phyloP scores from a whole-genome alignment of 371 early-diverging fungal genomes.

The Mortierella sp. region DNA sequence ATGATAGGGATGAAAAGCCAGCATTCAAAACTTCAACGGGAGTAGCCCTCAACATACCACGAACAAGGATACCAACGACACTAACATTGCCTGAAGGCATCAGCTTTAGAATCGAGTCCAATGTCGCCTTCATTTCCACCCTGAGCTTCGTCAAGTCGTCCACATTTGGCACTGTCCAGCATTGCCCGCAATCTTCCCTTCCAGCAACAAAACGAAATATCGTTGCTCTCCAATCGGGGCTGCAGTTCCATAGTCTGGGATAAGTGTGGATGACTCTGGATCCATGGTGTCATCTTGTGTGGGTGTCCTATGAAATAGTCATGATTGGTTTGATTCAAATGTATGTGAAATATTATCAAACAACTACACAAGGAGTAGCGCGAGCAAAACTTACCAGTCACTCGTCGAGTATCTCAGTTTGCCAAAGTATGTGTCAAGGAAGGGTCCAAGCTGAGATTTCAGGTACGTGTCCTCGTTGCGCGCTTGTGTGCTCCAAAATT shows the following conservation, averaged over 20 bases:
- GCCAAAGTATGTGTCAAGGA: conserved; percentile 38
- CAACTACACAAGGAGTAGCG: not conserved
- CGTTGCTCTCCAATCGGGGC: conserved; percentile 34
- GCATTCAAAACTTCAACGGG: conserved; percentile 1
- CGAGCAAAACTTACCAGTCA: conserved; percentile 28
- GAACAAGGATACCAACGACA: conserved; percentile 40
- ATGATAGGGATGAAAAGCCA: conserved; percentile 2
- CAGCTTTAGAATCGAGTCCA: conserved; percentile 42
- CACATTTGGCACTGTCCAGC: conserved; percentile 23
- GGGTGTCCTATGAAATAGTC: conserved; percentile 31
- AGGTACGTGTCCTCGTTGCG: conserved; percentile 42
- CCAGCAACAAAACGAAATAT: conserved; percentile 29
- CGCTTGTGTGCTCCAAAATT: conserved; percentile 30
- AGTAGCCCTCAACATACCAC: conserved; percentile 27
- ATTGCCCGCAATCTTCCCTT: conserved; percentile 34
- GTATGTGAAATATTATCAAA: not conserved
- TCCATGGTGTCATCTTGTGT: conserved; percentile 25
- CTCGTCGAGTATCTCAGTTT: conserved; percentile 38
- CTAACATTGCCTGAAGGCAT: conserved; percentile 29
- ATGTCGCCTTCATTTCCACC: conserved; percentile 29
- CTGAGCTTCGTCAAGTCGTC: conserved; percentile 37
- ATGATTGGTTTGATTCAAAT: not conserved
- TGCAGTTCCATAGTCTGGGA: conserved; percentile 32
- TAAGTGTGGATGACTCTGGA: conserved; percentile 17
- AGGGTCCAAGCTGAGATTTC: conserved; percentile 30